phyloP scores from a whole-genome alignment of 768 basidiomycete species.

The Termitomyces sp. region DNA sequence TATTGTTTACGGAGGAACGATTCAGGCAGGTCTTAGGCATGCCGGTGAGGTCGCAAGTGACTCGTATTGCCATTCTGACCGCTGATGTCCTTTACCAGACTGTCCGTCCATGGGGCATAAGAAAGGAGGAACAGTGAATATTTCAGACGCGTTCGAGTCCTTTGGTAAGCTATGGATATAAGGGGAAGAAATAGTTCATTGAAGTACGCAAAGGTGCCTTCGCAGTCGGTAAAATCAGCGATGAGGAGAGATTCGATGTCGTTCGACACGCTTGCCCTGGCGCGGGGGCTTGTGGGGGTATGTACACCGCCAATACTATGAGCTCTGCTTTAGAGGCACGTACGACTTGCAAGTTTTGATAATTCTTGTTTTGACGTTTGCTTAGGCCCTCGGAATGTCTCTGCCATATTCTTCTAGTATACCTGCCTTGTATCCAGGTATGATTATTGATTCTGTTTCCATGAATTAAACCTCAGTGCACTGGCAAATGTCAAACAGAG shows the following conservation, averaged over 20 bases:
- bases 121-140: constrained; percentile 80
- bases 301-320: constrained; percentile 93
- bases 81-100: constrained; percentile 30
- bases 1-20: constrained; percentile 84
- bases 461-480: neutral
- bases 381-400: constrained; percentile 70
- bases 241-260: constrained; percentile 80
- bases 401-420: constrained; percentile 78
- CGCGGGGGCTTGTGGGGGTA: constrained; percentile 80
- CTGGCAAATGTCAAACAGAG: constrained; percentile 32
- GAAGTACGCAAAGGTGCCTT: constrained; percentile 53
- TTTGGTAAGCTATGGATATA: constrained; percentile 44
- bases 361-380: neutral
- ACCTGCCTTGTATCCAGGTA: constrained; percentile 69
- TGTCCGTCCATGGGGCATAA: constrained; percentile 74
- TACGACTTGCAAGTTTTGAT: neutral
- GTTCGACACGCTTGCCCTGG: constrained; percentile 84
- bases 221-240: constrained; percentile 67
- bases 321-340: constrained; percentile 69
- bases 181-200: neutral
- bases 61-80: constrained; percentile 16
- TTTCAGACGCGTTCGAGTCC: constrained; percentile 81
- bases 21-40: constrained; percentile 68
- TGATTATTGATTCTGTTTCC: neutral
- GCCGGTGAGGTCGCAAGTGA: constrained; percentile 35